Conservation (phyloP, 2,329 filamentous ascomycete species). For the Fusarium oxysporum region DNA sequence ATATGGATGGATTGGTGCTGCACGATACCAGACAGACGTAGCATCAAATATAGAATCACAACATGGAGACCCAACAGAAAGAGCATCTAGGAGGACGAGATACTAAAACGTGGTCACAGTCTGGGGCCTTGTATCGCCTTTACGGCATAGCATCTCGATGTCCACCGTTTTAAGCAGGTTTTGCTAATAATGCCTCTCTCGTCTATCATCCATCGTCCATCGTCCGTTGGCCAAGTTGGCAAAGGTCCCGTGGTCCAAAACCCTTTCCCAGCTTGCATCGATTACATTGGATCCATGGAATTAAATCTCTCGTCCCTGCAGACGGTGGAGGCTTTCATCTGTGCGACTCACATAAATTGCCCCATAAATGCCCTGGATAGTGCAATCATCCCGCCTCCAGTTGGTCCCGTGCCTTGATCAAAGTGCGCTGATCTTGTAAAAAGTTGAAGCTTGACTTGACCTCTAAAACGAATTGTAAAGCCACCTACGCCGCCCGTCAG, state of each 20-base stretch:
- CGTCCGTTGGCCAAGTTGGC: conserved; percentile 22
- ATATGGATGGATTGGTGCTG: conserved; percentile 31
- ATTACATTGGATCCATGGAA: conserved; percentile 22
- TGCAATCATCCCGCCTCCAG: conserved; percentile 32
- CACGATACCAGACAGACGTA: conserved; percentile 17
- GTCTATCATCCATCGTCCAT: background rate
- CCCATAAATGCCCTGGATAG: conserved; percentile 37
- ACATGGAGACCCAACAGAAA: conserved; percentile 19
- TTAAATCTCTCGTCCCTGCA: conserved; percentile 40
- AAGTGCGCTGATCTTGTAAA: conserved; percentile 39
- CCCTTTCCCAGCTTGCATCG: background rate
- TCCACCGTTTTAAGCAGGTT: conserved; percentile 31
- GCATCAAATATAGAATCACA: conserved; percentile 20
- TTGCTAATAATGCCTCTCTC: conserved; percentile 11
- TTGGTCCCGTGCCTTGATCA: conserved; percentile 41
- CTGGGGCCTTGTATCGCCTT: conserved; percentile 2
- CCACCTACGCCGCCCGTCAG: conserved; percentile 35
- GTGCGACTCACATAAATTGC: conserved; percentile 32
- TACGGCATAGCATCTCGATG: conserved; percentile 23
- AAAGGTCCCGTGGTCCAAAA: conserved; percentile 33
- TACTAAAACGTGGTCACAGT: conserved; percentile 20
- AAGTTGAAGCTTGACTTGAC: conserved; percentile 15
- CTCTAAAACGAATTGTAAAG: conserved; percentile 15
- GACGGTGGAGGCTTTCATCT: conserved; percentile 21
- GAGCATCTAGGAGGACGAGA: conserved; percentile 1